Evolutionary conservation across 768 basidiomycete species (phyloP).

Genomic region (Pleurotus salmoneostramineus): DNA sequence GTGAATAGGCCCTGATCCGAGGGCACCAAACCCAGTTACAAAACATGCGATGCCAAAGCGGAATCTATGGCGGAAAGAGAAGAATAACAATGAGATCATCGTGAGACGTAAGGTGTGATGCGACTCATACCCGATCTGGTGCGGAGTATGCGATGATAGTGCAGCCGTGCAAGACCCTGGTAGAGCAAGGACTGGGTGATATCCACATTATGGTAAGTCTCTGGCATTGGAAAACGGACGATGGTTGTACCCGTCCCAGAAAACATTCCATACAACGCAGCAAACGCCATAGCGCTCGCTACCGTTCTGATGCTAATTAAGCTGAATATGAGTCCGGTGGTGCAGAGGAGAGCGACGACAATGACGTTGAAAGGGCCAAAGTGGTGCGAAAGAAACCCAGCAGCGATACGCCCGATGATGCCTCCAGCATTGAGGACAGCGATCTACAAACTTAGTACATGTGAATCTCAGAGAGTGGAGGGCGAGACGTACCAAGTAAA

Average conservation of each 20-base stretch:
- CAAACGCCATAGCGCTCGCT: conserved; percentile 37
- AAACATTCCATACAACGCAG: conserved; percentile 47
- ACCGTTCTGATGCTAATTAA: conserved; percentile 38
- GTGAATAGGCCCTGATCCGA: neutral
- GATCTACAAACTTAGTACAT: conserved; percentile 25
- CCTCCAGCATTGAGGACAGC: conserved; percentile 49
- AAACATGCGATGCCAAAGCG: neutral
- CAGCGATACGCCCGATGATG: conserved; percentile 50
- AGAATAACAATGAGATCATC: no score
- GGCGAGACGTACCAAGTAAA: conserved; percentile 38
- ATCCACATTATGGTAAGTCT: no score
- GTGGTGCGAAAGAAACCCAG: conserved; percentile 49
- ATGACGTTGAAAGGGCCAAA: conserved; percentile 48
- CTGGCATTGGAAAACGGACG: no score
- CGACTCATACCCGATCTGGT: neutral
- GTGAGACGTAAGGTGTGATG: no score
- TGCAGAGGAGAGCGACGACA: conserved; percentile 35
- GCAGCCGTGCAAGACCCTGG: no score
- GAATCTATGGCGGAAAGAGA: no score
- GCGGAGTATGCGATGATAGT: neutral
- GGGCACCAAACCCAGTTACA: neutral
- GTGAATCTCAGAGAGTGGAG: neutral
- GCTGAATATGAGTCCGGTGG: conserved; percentile 38
- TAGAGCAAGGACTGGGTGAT: no score
- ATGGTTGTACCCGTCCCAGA: conserved; percentile 39